Conservation (phyloP, 2,329 filamentous ascomycete genomes). For the Colletotrichum tropicicola region DNA sequence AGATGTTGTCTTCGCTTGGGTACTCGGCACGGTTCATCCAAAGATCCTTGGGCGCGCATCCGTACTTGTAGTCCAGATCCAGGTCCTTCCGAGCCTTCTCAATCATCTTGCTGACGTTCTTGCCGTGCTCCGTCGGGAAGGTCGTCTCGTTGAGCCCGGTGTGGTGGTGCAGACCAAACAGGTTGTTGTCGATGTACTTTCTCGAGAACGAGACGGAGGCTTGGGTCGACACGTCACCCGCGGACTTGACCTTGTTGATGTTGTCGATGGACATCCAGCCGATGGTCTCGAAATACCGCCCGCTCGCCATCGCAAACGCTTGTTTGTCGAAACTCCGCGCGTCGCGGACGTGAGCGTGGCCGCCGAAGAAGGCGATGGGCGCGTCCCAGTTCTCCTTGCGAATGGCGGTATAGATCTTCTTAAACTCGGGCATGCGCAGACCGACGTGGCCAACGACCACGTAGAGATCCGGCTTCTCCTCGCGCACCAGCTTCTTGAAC, state of each 20-base stretch:
- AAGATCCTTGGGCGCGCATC: slow-evolving; percentile 82
- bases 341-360: slow-evolving; percentile 90
- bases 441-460: slow-evolving; percentile 88
- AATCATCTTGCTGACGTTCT: slow-evolving; percentile 77
- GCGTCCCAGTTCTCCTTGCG: slow-evolving; percentile 79
- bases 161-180: slow-evolving; percentile 85
- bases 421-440: slow-evolving; percentile 81
- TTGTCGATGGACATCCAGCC: slow-evolving; percentile 91
- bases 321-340: slow-evolving; percentile 81
- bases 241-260: slow-evolving; percentile 46
- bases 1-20: slow-evolving; percentile 78
- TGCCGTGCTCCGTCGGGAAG: slow-evolving; percentile 81
- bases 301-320: slow-evolving; percentile 83
- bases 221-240: slow-evolving; percentile 39
- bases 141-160: slow-evolving; percentile 75
- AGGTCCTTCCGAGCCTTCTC: slow-evolving; percentile 73
- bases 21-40: slow-evolving; percentile 87
- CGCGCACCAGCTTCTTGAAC: slow-evolving; percentile 87
- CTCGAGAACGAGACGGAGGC: slow-evolving; percentile 70
- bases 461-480: slow-evolving; percentile 88
- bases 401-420: slow-evolving; percentile 80
- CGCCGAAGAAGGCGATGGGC: slow-evolving; percentile 91
- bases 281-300: slow-evolving; percentile 93
- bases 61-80: slow-evolving; percentile 76
- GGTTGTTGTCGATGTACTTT: slow-evolving; percentile 93